These are phyloP conservation scores for Aquilaria sinensis DNA, from an alignment of 345 rosid genomes.

Conservation along the genomic window DNA sequence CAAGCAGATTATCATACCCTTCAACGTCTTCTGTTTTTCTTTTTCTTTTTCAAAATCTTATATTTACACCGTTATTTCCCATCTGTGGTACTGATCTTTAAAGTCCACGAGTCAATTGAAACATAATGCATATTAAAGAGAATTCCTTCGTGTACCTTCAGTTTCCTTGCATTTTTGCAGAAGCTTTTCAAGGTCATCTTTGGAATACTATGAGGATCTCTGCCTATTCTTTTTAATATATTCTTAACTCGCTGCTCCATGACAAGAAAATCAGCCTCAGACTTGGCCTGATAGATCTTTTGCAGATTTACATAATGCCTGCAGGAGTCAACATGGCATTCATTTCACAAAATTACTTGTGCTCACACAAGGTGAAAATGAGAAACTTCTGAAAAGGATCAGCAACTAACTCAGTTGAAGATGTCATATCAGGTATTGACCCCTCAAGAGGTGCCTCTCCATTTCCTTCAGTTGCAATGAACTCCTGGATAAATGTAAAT, in stretches of 20 bases:
- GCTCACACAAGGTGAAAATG: background rate
- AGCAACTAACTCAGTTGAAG: slow-evolving; percentile 89
- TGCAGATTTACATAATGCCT: slow-evolving; percentile 88
- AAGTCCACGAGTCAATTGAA: no score
- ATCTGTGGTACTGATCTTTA: no score
- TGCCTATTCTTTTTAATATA: slow-evolving; percentile 66
- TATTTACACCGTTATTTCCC: no score
- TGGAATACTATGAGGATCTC: slow-evolving; percentile 61
- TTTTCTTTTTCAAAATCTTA: no score
- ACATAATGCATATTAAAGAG: no score
- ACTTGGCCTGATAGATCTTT: slow-evolving; percentile 84
- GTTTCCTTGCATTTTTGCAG: slow-evolving; percentile 86
- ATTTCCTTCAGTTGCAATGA: slow-evolving; percentile 75
- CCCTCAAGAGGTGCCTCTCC: slow-evolving; percentile 98
- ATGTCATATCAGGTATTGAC: slow-evolving; percentile 98
- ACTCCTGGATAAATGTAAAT: slow-evolving; percentile 47
- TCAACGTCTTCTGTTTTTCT: no score
- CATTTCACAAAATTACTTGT: background rate
- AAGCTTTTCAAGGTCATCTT: slow-evolving; percentile 65
- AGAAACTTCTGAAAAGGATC: background rate
- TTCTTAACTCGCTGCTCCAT: slow-evolving; percentile 57
- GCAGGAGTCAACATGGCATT: slow-evolving; percentile 8
- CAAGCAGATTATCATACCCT: no score
- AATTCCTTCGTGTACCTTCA: slow-evolving; percentile 45
- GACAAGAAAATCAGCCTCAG: slow-evolving; percentile 82